Base-by-base conservation (phyloP, 2,329 filamentous ascomycete species). In the Fusarium fujikuroi region DNA sequence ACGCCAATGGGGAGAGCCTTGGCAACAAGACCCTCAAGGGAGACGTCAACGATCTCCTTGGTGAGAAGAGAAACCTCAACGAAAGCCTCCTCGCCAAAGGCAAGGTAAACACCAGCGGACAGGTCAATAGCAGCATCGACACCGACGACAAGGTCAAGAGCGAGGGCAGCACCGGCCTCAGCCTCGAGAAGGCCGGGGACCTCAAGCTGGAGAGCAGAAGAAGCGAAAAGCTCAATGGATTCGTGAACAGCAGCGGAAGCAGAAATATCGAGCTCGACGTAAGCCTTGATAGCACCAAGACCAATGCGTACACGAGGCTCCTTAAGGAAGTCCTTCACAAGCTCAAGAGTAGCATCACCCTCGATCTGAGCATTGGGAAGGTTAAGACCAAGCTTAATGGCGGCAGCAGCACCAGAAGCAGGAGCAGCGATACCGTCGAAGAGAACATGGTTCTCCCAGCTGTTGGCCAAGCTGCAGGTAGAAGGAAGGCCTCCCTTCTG, bases 141-240 rank as follows among this genome's bases (percentile, higher is more conserved):
- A 54, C 80, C 83, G 21, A 90, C 77, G 36, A 90, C 83, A 5
- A 90, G 82, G 69, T 90, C 88, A 15, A 90, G 81, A 39, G 81
- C 82, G 57, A 89, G 82, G 4, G 87, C 78, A 5, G 86, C 82
- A 8, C 86, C 86, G 14, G 88, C 77, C 36, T 82, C 79, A 7
- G 57, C 62, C 36, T 75, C 66, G 18, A 77, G 53, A 2, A 88
- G 74, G 2, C 84, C 82, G 3, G 81, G 80, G 6, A 88, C 78
- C 10, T 85, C 84, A 44, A 86, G 78, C 25, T 71, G 23, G 23
- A 78, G 75, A 63, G 70, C 71, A 2, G 84, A 81, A 3, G 82
- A 82, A 12, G 83, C 82, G 72, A 84, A 87, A 0, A 90, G 80
- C 73, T 85, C 87, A 49, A 89, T 77, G 5, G 84, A 84, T 74